These are phyloP conservation scores for Aspergillus fumigatiaffinis DNA, from an alignment of 2,329 filamentous ascomycete genomes.

Conservation along the genomic window DNA sequence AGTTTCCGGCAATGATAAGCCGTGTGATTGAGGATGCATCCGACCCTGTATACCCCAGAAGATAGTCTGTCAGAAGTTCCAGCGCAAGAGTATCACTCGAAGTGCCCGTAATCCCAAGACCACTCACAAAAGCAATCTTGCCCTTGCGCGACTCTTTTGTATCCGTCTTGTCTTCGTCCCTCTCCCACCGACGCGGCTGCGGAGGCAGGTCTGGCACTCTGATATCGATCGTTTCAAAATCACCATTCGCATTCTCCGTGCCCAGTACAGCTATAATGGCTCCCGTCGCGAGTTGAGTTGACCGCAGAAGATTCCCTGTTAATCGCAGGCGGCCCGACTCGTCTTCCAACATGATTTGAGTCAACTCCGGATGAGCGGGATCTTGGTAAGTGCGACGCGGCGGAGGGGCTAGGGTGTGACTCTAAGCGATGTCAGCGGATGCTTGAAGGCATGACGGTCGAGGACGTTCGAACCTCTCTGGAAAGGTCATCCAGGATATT, in stretches of 20 bases:
- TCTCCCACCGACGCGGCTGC: slow-evolving; percentile 76
- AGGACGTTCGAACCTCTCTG: slow-evolving; percentile 65
- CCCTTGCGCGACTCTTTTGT: slow-evolving; percentile 46
- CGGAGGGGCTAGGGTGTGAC: slow-evolving; percentile 82
- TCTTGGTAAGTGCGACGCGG: slow-evolving; percentile 72
- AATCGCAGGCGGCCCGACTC: slow-evolving; percentile 85
- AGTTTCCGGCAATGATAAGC: slow-evolving; percentile 89
- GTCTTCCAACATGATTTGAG: slow-evolving; percentile 84
- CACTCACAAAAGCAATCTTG: slow-evolving; percentile 86
- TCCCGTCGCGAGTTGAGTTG: slow-evolving; percentile 77
- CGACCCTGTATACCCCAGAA: slow-evolving; percentile 72
- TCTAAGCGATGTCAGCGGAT: slow-evolving; percentile 45
- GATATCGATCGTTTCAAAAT: slow-evolving; percentile 88
- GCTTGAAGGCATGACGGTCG: not conserved
- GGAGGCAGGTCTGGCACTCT: slow-evolving; percentile 81
- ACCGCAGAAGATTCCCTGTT: slow-evolving; percentile 65
- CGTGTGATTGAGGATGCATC: slow-evolving; percentile 63
- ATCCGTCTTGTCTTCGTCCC: slow-evolving; percentile 41
- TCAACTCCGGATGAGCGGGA: slow-evolving; percentile 36
- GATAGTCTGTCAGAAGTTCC: slow-evolving; percentile 76
- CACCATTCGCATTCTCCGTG: slow-evolving; percentile 85
- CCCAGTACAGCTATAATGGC: slow-evolving; percentile 93
- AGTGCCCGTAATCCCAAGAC: slow-evolving; percentile 74
- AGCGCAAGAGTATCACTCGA: slow-evolving; percentile 71
- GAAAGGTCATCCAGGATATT: slow-evolving; percentile 93